Percentiles rank a stretch among this genome's conserved stretches.
phyloP scores from a whole-genome alignment of 495 filamentous ascomycete species.

The Annulohypoxylon bovei region DNA sequence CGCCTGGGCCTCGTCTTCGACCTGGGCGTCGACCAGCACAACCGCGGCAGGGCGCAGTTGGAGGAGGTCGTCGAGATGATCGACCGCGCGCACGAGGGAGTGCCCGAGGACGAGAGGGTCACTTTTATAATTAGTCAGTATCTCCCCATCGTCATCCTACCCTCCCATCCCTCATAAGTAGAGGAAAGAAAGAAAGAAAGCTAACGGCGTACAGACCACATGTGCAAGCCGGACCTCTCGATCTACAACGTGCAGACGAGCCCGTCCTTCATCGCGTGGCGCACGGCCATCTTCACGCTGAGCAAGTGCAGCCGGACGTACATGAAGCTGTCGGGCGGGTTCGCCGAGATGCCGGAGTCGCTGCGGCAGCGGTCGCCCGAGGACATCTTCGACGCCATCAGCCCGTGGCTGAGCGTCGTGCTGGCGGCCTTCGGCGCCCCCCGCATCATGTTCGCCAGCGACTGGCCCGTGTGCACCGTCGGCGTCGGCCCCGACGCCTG shows the following conservation, averaged over 20 bases:
- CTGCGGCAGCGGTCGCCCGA: slow-evolving; percentile 53
- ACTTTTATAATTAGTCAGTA: slow-evolving; percentile 75
- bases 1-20: slow-evolving; percentile 75
- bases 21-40: slow-evolving; percentile 78
- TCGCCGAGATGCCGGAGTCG: slow-evolving; percentile 73
- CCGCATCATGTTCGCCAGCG: slow-evolving; percentile 87
- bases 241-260: slow-evolving; percentile 61
- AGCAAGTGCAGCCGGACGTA: slow-evolving; percentile 69
- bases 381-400: slow-evolving; percentile 57
- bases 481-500: slow-evolving; percentile 66
- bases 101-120: slow-evolving; percentile 65
- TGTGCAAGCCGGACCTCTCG: slow-evolving; percentile 85
- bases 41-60: slow-evolving; percentile 74
- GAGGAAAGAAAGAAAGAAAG: no score
- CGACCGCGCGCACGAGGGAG: slow-evolving; percentile 66
- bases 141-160: slow-evolving; percentile 17
- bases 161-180: background rate
- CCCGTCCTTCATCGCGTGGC: slow-evolving; percentile 66
- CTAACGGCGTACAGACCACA: slow-evolving; percentile 68
- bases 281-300: slow-evolving; percentile 65
- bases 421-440: slow-evolving; percentile 73
- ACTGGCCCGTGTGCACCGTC: slow-evolving; percentile 89
- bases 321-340: slow-evolving; percentile 89
- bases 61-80: slow-evolving; percentile 79
- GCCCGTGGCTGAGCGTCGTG: slow-evolving; percentile 73